A percentile compares a stretch with the other conserved stretches of the same genome.
Evolutionary conservation across 352 stramenopile species (phyloP).

Genomic region (Elongisporangium prolatum): DNA sequence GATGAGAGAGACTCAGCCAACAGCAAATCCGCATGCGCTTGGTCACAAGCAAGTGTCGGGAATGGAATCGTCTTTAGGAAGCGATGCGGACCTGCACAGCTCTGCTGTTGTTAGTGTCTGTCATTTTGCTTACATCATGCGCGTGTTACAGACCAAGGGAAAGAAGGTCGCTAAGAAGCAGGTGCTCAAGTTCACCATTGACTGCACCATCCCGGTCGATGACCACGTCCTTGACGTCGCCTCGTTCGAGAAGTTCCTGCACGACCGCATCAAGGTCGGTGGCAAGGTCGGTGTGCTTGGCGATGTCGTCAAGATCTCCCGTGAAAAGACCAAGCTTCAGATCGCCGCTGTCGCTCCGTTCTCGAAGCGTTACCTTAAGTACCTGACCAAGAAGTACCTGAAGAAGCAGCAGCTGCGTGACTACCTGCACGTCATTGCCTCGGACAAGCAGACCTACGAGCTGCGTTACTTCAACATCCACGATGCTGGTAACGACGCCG

Average conservation of each 20-base stretch:
- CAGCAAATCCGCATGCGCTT: constrained; percentile 3
- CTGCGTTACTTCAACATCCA: constrained; percentile 99
- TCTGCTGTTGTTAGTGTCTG: neutral
- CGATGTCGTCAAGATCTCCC: constrained; percentile 93
- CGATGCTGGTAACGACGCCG: constrained; percentile 88
- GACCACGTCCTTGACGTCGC: constrained; percentile 99
- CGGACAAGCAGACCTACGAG: constrained; percentile 98
- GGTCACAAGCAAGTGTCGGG: neutral
- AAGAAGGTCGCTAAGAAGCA: constrained; percentile 91
- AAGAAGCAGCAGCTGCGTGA: constrained; percentile 99
- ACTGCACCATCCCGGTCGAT: constrained; percentile 96
- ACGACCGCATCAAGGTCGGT: constrained; percentile 99
- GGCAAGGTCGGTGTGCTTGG: constrained; percentile 97
- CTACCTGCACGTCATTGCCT: constrained; percentile 99
- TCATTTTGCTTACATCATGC: constrained; percentile 7
- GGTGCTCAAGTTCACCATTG: constrained; percentile 91
- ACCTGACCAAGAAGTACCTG: constrained; percentile 99
- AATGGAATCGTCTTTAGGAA: neutral
- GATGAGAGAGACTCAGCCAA: constrained; percentile 2
- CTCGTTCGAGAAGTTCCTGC: constrained; percentile 99
- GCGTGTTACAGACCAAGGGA: constrained; percentile 49
- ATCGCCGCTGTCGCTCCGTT: constrained; percentile 93
- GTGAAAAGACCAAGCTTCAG: constrained; percentile 96
- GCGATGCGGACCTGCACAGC: neutral
- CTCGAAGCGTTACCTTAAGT: constrained; percentile 99